Conservation (phyloP, 2,329 filamentous ascomycete genomes). For the Fusarium decemcellulare region DNA sequence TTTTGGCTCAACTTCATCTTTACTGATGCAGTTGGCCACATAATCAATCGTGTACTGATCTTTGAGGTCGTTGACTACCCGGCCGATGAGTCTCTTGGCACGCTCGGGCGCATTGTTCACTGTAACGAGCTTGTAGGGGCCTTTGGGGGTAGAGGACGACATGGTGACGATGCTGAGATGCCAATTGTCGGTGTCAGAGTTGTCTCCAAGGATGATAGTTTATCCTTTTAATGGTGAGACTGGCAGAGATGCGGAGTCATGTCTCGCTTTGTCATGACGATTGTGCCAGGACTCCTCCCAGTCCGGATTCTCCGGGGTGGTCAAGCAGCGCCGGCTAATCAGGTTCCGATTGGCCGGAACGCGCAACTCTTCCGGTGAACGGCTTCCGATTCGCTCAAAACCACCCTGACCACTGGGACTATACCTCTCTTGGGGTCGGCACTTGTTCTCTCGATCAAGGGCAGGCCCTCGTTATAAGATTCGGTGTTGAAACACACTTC, state of each 20-base stretch:
- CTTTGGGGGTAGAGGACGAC: slow-evolving; percentile 54
- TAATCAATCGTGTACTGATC: slow-evolving; percentile 75
- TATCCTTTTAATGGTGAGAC: not conserved
- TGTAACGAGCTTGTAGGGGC: slow-evolving; percentile 74
- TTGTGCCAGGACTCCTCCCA: not conserved
- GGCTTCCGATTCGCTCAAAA: slow-evolving; percentile 2
- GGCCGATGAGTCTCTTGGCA: slow-evolving; percentile 73
- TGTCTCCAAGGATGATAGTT: not conserved
- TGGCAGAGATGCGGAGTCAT: not conserved
- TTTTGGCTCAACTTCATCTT: slow-evolving; percentile 66
- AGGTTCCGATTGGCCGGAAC: not conserved
- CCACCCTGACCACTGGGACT: not conserved
- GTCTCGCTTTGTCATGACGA: not conserved
- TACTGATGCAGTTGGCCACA: slow-evolving; percentile 67
- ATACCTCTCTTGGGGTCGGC: not conserved
- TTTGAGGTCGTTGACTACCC: slow-evolving; percentile 72
- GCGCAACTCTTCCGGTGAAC: not conserved
- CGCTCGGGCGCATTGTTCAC: slow-evolving; percentile 78
- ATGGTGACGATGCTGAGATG: not conserved
- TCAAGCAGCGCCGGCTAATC: not conserved
- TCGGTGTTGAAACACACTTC: not conserved
- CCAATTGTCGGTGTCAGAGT: not conserved
- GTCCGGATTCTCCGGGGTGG: not conserved
- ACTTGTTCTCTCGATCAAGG: not conserved
- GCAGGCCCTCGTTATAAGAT: not conserved